Evolutionary conservation across 140 eudicot species (phyloP), one percentile per base, ranked within the genome.

Genomic region (Erigeron philadelphicus): DNA sequence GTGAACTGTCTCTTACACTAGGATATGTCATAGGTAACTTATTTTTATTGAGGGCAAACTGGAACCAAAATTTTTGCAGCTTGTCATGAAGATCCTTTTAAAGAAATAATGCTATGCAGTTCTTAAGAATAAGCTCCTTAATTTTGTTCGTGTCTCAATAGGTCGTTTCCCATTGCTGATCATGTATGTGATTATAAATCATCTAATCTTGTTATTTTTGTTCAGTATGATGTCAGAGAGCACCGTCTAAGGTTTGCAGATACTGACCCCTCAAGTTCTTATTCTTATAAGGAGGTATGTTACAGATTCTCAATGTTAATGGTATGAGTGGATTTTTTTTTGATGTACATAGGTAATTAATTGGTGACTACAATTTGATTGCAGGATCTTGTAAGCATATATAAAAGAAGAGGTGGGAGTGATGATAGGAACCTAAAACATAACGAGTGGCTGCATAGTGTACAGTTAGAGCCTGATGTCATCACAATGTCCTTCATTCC

Each of bases 401-500:
- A 81, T 85, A 93, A 93, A 79, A 89, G 99, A 76, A 89, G 99
- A 85, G 99, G 99, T 64, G 99, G 99, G 73, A 83, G 80, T 59
- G 90, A 83, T 74, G 71, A 68, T 50, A 66, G 78, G 59, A 80
- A 38, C 75, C 73, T 89, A 74, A 52, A 78, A 40, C 99, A 93
- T 59, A 69, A 85, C 23, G 90, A 87, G 65, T 93, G 99, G 99
- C 70, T 89, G 63, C 99, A 87, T 56, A 89, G 82, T n/a, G 99
- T 93, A 62, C 95, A 84, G 73, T 80, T 61, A 53, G 99, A 93
- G 76, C 99, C 99, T 35, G 99, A 93, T 71, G 97, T 84, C 64
- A 93, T 90, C 72, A 89, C 99, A 9, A 89, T 93, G 99, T 84
- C 99, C 64, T 93, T 93, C 79, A 93, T 89, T 75, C 97, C 99